Base-by-base conservation (phyloP, 192 early-diverging fungal genomes). In the Entomortierella chlamydospora region DNA sequence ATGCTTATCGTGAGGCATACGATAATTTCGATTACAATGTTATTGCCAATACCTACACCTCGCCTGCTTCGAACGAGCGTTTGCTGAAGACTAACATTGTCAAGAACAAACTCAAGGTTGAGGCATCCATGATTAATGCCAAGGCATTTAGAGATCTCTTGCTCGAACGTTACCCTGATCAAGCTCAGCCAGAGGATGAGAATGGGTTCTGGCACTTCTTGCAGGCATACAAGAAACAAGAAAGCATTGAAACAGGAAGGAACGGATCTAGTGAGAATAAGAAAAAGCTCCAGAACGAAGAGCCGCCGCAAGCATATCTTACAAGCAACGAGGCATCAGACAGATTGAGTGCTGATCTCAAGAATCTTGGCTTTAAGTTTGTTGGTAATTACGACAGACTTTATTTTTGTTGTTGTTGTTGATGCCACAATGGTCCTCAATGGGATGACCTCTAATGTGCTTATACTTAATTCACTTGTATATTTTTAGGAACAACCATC, bases 341-440 rank as follows among this genome's bases (percentile, higher is more conserved):
- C 52, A 43, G 76, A 28, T 39, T 79, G 63, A 79, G 76, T 31
- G 62, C 45, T 6, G 76, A 70, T 56, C 63, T 79, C 6, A 79
- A 70, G 63, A 79, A 79, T 55, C 76, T 61, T 29, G 76, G 76
- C 4, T 79, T 79, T 63, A 79, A 79, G 57, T 79, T 79, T 70
- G 76, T 79, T 42, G 76, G 73, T 66, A 66, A 33, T 60, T n/a
- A n/a, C n/a, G n/a, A n/a, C n/a, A n/a, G n/a, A n/a, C n/a, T n/a
- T n/a, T n/a, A n/a, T 23, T 53, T 23, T 25, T 64, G 10, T 15
- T 47, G 25, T 26, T 57, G 25, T 65, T 13, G 2, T 42, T 55
- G n/a, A n/a, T n/a, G n/a, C n/a, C n/a, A n/a, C n/a, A n/a, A n/a
- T n/a, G n/a, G n/a, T n/a, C n/a, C 0, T 41, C 31, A 29, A 49